phyloP scores from a whole-genome alignment of 495 filamentous ascomycete genomes.

The Daldinia caldariorum region DNA sequence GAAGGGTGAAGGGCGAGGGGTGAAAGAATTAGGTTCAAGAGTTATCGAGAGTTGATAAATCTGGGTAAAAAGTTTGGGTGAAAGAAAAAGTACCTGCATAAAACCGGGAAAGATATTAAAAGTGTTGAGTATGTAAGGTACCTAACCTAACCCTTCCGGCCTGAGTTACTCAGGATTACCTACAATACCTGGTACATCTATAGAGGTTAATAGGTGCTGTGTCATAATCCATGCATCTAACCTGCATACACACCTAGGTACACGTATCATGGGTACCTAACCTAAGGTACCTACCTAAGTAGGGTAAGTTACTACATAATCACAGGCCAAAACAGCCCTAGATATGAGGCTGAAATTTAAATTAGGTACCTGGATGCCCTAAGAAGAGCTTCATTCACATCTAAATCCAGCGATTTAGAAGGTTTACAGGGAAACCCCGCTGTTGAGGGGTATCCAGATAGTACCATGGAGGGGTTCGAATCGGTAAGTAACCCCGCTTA shows the following conservation, averaged over 20 bases:
- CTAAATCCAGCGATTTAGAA: not conserved
- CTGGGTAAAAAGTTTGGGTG: not conserved
- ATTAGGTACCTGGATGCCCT: constrained; percentile 11
- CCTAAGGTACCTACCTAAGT: too few species aligned
- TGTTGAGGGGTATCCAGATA: not conserved
- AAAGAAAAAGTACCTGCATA: not conserved
- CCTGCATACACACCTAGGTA: not conserved
- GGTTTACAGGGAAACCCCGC: constrained; percentile 9
- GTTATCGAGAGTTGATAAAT: not conserved
- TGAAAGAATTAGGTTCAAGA: not conserved
- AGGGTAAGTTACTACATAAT: not conserved
- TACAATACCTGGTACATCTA: too few species aligned
- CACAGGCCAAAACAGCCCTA: constrained; percentile 1
- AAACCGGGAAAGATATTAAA: not conserved
- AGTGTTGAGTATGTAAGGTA: constrained; percentile 1
- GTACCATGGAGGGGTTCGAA: not conserved
- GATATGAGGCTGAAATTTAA: constrained; percentile 33
- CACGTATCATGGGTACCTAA: constrained; percentile 2
- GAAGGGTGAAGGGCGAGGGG: too few species aligned
- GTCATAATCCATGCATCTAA: too few species aligned
- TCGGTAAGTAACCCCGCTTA: constrained; percentile 5
- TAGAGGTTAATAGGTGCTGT: too few species aligned
- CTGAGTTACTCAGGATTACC: too few species aligned
- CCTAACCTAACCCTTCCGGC: not conserved
- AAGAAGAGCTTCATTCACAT: constrained; percentile 8